Evolutionary conservation across 2,329 filamentous ascomycete species (phyloP), one percentile per base, ranked within the genome.

Genomic region (Colletotrichum kahawae): DNA sequence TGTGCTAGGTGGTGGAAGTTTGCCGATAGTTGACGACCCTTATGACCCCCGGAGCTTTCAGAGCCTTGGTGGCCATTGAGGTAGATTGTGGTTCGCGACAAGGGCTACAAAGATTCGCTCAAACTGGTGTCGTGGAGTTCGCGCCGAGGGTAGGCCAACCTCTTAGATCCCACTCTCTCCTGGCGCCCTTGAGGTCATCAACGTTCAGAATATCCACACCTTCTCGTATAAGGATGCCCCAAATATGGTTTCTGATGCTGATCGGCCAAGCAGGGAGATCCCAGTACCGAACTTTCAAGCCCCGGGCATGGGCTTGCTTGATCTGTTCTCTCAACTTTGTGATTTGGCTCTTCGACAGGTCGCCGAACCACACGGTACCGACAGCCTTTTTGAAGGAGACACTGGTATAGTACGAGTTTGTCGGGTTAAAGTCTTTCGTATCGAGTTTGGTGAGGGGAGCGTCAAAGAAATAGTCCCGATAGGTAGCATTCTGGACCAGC

Each of bases 371-470:
- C 81, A 86, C 85, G 82, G 87, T 60, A 3, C 92, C 93, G 16
- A 95, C 85, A 1, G 88, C 81, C 5, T 82, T 79, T 21, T 82
- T 83, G 79, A 94, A 92, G 18, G 90, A 88, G 4, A 88, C 87
- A 63, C 90, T 92, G 21, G 93, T 91, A 81, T 94, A 95, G 83
- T 91, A 92, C 5, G 91, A 93, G 81, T 93, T 95, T 21, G 84
- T 83, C 2, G 79, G 72, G 79, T 87, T 86, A 82, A 89, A 93
- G 0, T 51, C 48, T 13, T 78, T 79, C 10, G 77, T 74, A 2
- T 80, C 75, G 5, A 88, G 79, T 80, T 83, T 79, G 70, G 86
- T 82, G 1, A 94, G 85, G 0, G 92, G 92, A 1, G 92, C 93
- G 78, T 94, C 93, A 79, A 92, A 92, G 82, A 93, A 93, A 70